Evolutionary conservation across 2,329 filamentous ascomycete species (phyloP).

Genomic region (Colletotrichum neosansevieriae): DNA sequence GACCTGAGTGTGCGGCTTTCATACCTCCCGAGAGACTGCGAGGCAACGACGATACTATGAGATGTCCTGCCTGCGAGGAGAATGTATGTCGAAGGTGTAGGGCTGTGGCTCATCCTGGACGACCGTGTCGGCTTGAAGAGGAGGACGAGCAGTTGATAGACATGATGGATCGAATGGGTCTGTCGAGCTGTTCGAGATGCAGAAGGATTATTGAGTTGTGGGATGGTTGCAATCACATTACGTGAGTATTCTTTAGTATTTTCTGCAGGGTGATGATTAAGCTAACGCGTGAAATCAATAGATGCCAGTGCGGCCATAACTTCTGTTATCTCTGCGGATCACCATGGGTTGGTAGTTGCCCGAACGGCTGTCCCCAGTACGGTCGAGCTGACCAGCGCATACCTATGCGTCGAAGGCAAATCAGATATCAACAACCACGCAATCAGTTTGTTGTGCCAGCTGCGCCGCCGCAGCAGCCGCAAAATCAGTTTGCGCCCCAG

Average conservation of each 20-base stretch:
- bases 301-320: conserved; percentile 36
- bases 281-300: conserved; percentile 13
- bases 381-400: conserved; percentile 2
- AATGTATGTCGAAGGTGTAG: conserved; percentile 34
- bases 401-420: conserved; percentile 20
- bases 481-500: not conserved
- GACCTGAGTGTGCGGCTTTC: conserved; percentile 37
- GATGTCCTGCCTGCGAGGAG: conserved; percentile 35
- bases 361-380: conserved; percentile 2
- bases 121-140: conserved; percentile 36
- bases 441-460: not conserved
- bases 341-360: conserved; percentile 4
- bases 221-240: conserved; percentile 76
- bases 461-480: too few relatives aligned
- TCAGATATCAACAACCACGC: conserved; percentile 19
- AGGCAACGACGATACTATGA: conserved; percentile 5
- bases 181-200: conserved; percentile 68
- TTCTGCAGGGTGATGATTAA: not conserved
- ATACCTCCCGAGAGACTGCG: conserved; percentile 30
- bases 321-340: conserved; percentile 40
- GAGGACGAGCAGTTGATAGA: conserved; percentile 49
- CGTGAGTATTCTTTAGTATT: conserved; percentile 52
- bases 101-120: conserved; percentile 31
- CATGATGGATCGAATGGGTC: conserved; percentile 63
- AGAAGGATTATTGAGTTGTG: conserved; percentile 69